A percentile compares a stretch with the other conserved stretches of the same genome.
These are phyloP conservation scores for Dalbergia oliveri DNA, from an alignment of 306 rosid species.

Conservation along the genomic window DNA sequence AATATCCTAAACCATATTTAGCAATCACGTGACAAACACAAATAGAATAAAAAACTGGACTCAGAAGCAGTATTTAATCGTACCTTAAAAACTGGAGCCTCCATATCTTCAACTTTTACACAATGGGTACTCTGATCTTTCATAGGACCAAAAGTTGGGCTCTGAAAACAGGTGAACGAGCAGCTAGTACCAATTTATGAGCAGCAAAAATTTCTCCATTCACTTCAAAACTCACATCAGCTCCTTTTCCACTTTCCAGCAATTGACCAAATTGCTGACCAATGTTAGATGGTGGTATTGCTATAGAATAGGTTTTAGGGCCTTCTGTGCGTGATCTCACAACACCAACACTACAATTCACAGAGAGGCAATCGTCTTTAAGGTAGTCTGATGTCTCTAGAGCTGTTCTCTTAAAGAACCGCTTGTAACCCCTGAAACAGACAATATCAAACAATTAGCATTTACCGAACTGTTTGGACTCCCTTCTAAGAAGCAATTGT, in stretches of 20 bases:
- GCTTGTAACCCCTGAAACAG: slow-evolving; percentile 85
- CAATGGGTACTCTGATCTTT: slow-evolving; percentile 70
- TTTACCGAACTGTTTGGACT: slow-evolving; percentile 1
- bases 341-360: slow-evolving; percentile 81
- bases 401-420: slow-evolving; percentile 75
- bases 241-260: slow-evolving; percentile 72
- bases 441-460: slow-evolving; percentile 40
- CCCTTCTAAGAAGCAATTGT: slow-evolving; percentile 9
- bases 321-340: slow-evolving; percentile 78
- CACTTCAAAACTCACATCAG: slow-evolving; percentile 79
- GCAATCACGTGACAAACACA: slow-evolving; percentile 15
- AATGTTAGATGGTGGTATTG: slow-evolving; percentile 63
- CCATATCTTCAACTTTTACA: slow-evolving; percentile 78
- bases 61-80: slow-evolving; percentile 18
- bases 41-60: slow-evolving; percentile 3
- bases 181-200: slow-evolving; percentile 81
- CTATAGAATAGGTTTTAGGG: slow-evolving; percentile 72
- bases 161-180: slow-evolving; percentile 85
- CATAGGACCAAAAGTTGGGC: slow-evolving; percentile 94
- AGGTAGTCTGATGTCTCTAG: slow-evolving; percentile 84
- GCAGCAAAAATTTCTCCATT: slow-evolving; percentile 69
- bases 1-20: slow-evolving; percentile 10
- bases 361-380: slow-evolving; percentile 79
- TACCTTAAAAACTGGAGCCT: slow-evolving; percentile 84
- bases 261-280: slow-evolving; percentile 75